Percentiles rank a stretch among this genome's conserved stretches.
Evolutionary conservation across 108 stramenopile species (phyloP).

Genomic region (Bacterosira constricta): DNA sequence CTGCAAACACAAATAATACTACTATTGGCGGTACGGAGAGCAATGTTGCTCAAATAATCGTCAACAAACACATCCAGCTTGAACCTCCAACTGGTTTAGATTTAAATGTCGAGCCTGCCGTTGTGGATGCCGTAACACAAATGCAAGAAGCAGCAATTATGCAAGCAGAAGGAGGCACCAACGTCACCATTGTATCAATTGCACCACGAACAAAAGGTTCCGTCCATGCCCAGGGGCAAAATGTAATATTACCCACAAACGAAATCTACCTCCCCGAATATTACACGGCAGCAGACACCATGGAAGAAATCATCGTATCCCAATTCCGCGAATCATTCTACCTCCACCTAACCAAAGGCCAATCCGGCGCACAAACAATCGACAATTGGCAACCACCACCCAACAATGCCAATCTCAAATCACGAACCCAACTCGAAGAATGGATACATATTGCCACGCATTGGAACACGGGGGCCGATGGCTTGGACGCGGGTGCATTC

Average conservation of each 20-base stretch:
- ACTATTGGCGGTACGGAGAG: too few species aligned
- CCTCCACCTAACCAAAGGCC: conserved; percentile 14
- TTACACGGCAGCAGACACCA: neutral
- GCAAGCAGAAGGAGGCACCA: neutral
- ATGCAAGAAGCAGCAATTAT: neutral
- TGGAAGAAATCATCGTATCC: conserved; percentile 1
- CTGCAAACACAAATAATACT: too few species aligned
- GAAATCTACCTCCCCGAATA: conserved; percentile 7
- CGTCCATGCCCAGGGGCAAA: neutral
- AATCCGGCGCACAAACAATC: neutral
- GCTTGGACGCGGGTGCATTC: conserved; percentile 40
- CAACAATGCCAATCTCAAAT: conserved; percentile 32
- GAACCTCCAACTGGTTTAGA: neutral
- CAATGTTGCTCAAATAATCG: neutral
- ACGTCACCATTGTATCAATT: neutral
- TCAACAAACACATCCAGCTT: neutral
- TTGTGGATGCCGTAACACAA: neutral
- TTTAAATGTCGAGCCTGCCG: neutral
- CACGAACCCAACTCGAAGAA: conserved; percentile 27
- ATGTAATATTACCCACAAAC: conserved; percentile 1
- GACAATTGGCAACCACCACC: conserved; percentile 15
- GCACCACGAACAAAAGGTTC: neutral
- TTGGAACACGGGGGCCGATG: conserved; percentile 47
- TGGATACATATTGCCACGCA: conserved; percentile 41
- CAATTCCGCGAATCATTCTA: conserved; percentile 33